phyloP scores from a whole-genome alignment of 768 basidiomycete genomes.

The Coprinellus micaceus region DNA sequence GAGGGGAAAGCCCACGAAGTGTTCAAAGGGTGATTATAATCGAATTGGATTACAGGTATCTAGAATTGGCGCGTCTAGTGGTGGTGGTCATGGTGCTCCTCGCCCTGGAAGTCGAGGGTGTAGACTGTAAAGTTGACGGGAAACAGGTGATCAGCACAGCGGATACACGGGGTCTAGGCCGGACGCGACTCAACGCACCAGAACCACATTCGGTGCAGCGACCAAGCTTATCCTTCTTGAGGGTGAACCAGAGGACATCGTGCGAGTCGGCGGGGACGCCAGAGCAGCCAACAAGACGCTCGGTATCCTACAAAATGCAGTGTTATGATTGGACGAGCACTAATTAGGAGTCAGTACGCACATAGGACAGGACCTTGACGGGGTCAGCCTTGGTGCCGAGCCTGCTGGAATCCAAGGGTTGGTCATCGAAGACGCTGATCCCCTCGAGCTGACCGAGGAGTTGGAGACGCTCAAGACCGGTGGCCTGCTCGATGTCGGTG shows the following conservation, averaged over 20 bases:
- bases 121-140: conserved; percentile 61
- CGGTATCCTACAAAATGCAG: conserved; percentile 51
- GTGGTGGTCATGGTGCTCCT: conserved; percentile 49
- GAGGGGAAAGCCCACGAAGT: too few relatives aligned
- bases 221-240: conserved; percentile 59
- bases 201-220: conserved; percentile 95
- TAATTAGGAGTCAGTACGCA: conserved; percentile 39
- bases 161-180: not conserved
- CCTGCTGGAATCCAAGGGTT: conserved; percentile 78
- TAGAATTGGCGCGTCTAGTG: conserved; percentile 19
- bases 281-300: conserved; percentile 91
- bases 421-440: conserved; percentile 84
- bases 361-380: conserved; percentile 81
- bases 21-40: too few relatives aligned
- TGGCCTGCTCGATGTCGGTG: conserved; percentile 86
- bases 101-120: conserved; percentile 67
- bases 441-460: conserved; percentile 86
- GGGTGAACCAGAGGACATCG: conserved; percentile 81
- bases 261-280: conserved; percentile 94
- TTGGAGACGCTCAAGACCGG: conserved; percentile 95
- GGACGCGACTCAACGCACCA: conserved; percentile 46
- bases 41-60: not conserved
- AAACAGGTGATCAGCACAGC: conserved; percentile 3
- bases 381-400: conserved; percentile 87
- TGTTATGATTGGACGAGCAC: conserved; percentile 2